Base-by-base conservation (phyloP, 192 early-diverging fungal genomes). In the Paraglomus brasilianum region DNA sequence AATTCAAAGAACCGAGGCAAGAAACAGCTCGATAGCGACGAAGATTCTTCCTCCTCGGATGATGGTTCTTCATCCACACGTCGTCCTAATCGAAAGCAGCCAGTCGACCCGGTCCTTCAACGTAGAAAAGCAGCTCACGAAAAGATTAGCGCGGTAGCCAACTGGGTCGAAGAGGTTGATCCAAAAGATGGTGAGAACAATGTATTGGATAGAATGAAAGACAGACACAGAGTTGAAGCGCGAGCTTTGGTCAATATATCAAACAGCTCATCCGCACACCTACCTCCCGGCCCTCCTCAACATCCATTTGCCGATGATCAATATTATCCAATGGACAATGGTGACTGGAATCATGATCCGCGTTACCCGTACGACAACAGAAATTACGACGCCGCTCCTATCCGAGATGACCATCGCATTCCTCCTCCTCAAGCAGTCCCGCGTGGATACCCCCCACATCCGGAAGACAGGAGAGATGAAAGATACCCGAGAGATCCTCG, bases 161-260 rank as follows among this genome's bases (percentile, higher is more conserved):
- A 66, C 52, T 66, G 65, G 65, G 65, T 52, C 13, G 36, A 49
- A 51, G 65, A 44, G 5, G 50, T 66, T 5, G 24, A 66, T 53
- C 65, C 65, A 40, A 49, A 30, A 19, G 65, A 66, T 38, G 65
- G 65, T 0, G 65, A 51, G 24, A 66, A 66, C 43, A 66, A 66
- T 52, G 48, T 66, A 15, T 39, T 66, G 9, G 65, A 66, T 66
- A 17, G 65, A 38, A 66, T 66, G 65, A 66, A 66, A 30, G 65
- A 66, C 39, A 44, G 65, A 9, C 65, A 66, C 52, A 47, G 65
- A 11, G 48, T 50, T 17, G 65, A 66, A 52, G 48, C 49, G 5
- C 42, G 65, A 8, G 49, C 64, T 19, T 4, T 56, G 11, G 4
- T 56, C 11, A 30, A 30, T 30, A 30, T 30, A 30, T 3, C 30